Percentiles rank a stretch among this genome's conserved stretches.
Evolutionary conservation across 2,329 filamentous ascomycete genomes (phyloP).

Genomic region (Arachnomyces sp.): DNA sequence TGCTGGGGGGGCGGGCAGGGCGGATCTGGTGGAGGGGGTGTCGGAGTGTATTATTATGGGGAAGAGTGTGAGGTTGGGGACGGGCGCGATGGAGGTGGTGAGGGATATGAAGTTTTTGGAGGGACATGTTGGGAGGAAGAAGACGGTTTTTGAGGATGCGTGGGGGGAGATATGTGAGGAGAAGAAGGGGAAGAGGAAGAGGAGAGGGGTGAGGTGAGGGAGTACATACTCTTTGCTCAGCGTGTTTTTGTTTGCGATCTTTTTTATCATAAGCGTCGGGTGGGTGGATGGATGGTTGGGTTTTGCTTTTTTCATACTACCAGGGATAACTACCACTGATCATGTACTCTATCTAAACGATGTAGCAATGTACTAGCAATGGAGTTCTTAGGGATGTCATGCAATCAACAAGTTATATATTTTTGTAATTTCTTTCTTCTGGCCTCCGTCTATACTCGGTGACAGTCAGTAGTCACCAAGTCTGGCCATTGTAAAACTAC

Average conservation of each 20-base stretch:
- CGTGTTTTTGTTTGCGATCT: neutral
- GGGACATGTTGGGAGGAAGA: slow-evolving; percentile 49
- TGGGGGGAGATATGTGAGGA: slow-evolving; percentile 29
- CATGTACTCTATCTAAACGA: no score
- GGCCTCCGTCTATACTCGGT: no score
- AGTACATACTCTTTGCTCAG: neutral
- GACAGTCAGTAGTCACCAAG: no score
- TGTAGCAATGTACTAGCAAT: no score
- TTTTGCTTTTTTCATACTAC: no score
- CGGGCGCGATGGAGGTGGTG: slow-evolving; percentile 85
- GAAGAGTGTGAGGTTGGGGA: slow-evolving; percentile 85
- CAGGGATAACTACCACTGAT: no score
- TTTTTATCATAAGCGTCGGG: neutral
- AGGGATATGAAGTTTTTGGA: slow-evolving; percentile 61
- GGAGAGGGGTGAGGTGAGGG: slow-evolving; percentile 1
- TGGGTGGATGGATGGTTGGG: no score
- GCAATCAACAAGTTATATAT: no score
- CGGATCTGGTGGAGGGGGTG: slow-evolving; percentile 85
- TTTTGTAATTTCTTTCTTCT: no score
- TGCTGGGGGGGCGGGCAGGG: slow-evolving; percentile 84
- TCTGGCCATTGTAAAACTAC: no score
- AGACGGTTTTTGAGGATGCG: slow-evolving; percentile 59
- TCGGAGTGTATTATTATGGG: slow-evolving; percentile 98
- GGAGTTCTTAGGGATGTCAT: no score
- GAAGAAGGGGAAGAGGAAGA: slow-evolving; percentile 12